These are phyloP conservation scores for Triticum turgidum DNA, from an alignment of 176 grass and related monocot genomes.

Conservation along the genomic window DNA sequence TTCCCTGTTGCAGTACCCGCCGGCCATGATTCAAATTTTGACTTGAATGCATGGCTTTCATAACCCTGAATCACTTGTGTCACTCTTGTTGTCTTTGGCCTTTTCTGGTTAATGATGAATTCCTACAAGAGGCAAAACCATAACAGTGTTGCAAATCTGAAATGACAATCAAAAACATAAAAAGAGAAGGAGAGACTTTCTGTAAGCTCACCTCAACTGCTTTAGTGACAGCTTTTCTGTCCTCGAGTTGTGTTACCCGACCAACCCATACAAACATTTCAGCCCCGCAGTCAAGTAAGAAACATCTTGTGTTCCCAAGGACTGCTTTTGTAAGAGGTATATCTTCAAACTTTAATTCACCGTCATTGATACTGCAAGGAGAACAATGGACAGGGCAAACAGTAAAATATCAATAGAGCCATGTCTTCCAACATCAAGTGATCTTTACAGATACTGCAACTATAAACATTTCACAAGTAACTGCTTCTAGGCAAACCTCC, in stretches of 20 bases:
- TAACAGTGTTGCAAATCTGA: constrained; percentile 12
- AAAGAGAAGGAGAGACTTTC: neutral
- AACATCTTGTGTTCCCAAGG: constrained; percentile 88
- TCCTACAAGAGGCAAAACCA: constrained; percentile 55
- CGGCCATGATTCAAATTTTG: constrained; percentile 94
- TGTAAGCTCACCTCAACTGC: constrained; percentile 72
- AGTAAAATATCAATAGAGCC: neutral
- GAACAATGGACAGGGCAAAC: constrained; percentile 30
- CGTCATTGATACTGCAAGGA: constrained; percentile 75
- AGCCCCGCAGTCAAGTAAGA: constrained; percentile 86
- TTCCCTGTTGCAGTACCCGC: constrained; percentile 51
- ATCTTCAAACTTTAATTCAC: constrained; percentile 83
- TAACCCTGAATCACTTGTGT: constrained; percentile 94
- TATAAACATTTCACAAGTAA: constrained; percentile 1
- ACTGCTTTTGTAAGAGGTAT: constrained; percentile 66
- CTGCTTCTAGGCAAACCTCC: neutral
- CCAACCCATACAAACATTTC: constrained; percentile 97
- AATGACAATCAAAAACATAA: constrained; percentile 14
- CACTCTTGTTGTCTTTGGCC: constrained; percentile 74
- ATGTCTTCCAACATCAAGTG: constrained; percentile 72
- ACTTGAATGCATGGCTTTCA: constrained; percentile 89
- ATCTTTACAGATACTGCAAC: constrained; percentile 59
- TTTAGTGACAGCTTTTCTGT: constrained; percentile 87
- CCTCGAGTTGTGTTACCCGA: constrained; percentile 83
- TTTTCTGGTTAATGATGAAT: constrained; percentile 75